Conservation (phyloP, 345 rosid genomes). For the Excoecaria cochinchinensis region DNA sequence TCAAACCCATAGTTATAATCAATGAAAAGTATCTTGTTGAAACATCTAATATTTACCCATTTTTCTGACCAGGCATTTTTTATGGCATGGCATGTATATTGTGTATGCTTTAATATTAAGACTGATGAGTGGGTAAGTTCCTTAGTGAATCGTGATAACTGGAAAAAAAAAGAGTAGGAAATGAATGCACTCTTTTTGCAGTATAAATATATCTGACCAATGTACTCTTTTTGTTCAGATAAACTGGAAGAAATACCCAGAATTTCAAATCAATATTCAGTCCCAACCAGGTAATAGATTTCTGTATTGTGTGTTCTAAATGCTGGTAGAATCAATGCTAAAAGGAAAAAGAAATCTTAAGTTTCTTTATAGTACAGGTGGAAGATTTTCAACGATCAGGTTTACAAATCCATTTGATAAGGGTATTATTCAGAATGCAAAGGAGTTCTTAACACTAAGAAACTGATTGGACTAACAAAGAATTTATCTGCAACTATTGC, state of each 20-base stretch:
- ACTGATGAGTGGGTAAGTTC: conserved; percentile 77
- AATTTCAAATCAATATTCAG: conserved; percentile 38
- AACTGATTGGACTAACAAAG: not conserved
- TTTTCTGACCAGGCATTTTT: conserved; percentile 42
- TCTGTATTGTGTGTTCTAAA: not conserved
- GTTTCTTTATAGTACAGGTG: conserved; percentile 28
- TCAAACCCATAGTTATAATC: not conserved
- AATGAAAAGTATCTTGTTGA: not conserved
- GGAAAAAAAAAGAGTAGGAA: not conserved
- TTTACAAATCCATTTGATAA: conserved; percentile 54
- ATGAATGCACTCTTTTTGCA: not conserved
- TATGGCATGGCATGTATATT: conserved; percentile 57
- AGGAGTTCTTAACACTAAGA: conserved; percentile 30
- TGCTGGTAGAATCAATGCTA: not conserved
- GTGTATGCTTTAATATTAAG: conserved; percentile 57
- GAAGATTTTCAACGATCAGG: conserved; percentile 17
- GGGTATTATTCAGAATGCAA: conserved; percentile 47
- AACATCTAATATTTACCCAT: not conserved
- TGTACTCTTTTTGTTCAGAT: conserved; percentile 31
- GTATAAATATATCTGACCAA: not conserved
- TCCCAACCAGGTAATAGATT: conserved; percentile 40
- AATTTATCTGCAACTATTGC: not conserved
- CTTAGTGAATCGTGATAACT: not conserved
- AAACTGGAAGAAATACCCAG: conserved; percentile 66
- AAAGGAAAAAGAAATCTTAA: not conserved